Conservation (phyloP, 1,139 yeast species). For the Diutina ranongensis region DNA sequence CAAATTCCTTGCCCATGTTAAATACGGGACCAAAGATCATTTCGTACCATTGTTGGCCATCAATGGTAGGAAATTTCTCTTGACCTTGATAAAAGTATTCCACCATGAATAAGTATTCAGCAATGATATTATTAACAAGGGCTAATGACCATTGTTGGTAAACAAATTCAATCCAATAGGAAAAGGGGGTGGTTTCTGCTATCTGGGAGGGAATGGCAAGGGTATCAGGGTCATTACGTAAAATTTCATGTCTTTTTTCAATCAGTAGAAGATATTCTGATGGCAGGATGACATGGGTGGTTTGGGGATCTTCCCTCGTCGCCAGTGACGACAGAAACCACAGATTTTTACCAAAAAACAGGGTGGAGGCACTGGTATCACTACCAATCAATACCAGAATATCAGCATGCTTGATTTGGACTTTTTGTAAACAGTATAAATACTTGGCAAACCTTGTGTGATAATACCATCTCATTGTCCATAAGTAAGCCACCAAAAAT, state of each 20-base stretch:
- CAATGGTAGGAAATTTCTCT: conserved; percentile 19
- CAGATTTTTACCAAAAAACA: neutral
- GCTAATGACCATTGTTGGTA: conserved; percentile 69
- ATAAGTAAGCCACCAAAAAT: conserved; percentile 65
- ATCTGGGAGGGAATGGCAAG: conserved; percentile 75
- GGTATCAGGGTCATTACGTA: conserved; percentile 15
- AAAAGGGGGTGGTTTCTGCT: conserved; percentile 63
- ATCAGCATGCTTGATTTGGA: conserved; percentile 43
- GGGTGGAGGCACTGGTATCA: neutral
- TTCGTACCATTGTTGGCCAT: conserved; percentile 33
- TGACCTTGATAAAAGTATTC: conserved; percentile 55
- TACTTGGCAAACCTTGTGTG: conserved; percentile 69
- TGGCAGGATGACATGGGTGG: conserved; percentile 12
- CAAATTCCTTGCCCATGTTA: conserved; percentile 32
- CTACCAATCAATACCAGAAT: conserved; percentile 40
- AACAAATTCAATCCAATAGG: conserved; percentile 62
- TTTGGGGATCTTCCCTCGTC: neutral
- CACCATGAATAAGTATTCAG: conserved; percentile 62
- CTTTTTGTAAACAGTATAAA: conserved; percentile 58
- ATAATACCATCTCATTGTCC: conserved; percentile 92
- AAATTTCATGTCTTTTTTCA: conserved; percentile 42
- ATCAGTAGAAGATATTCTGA: conserved; percentile 44
- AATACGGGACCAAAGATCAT: conserved; percentile 38
- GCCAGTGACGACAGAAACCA: conserved; percentile 3
- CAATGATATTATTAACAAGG: conserved; percentile 63